phyloP scores from a whole-genome alignment of 1,139 yeast species.

The Debaryomycetaceae sp. region DNA sequence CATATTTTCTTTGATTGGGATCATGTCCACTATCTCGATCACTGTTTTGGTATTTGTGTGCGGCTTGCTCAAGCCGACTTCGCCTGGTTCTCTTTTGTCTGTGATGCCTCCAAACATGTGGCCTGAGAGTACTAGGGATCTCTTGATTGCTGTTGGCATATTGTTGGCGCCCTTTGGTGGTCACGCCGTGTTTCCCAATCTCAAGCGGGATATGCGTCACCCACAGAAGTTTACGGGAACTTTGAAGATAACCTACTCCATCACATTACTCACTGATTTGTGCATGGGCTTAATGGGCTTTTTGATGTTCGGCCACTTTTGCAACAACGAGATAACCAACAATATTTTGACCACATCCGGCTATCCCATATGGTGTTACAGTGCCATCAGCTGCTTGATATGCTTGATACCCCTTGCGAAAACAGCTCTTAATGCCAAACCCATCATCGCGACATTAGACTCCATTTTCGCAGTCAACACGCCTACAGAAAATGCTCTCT shows the following conservation, averaged over 20 bases:
- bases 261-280: conserved; percentile 69
- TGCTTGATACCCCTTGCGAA: conserved; percentile 85
- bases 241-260: conserved; percentile 46
- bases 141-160: conserved; percentile 52
- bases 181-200: conserved; percentile 59
- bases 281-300: conserved; percentile 80
- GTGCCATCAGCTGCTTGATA: conserved; percentile 64
- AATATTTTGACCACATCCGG: conserved; percentile 68
- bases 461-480: conserved; percentile 23
- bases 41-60: conserved; percentile 37
- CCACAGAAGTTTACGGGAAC: conserved; percentile 46
- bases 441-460: conserved; percentile 68
- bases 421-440: conserved; percentile 83
- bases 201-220: conserved; percentile 56
- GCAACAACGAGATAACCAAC: conserved; percentile 81
- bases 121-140: conserved; percentile 40
- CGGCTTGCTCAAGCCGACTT: conserved; percentile 34
- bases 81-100: conserved; percentile 43
- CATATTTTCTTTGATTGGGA: conserved; percentile 44
- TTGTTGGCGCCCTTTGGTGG: conserved; percentile 64
- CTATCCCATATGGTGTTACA: conserved; percentile 66
- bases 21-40: conserved; percentile 43
- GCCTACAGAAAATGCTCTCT: conserved; percentile 9
- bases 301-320: conserved; percentile 78
- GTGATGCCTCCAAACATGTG: conserved; percentile 47